Evolutionary conservation across 2,329 filamentous ascomycete species (phyloP), one percentile per base, ranked within the genome.

Genomic region (Blastomyces gilchristii): DNA sequence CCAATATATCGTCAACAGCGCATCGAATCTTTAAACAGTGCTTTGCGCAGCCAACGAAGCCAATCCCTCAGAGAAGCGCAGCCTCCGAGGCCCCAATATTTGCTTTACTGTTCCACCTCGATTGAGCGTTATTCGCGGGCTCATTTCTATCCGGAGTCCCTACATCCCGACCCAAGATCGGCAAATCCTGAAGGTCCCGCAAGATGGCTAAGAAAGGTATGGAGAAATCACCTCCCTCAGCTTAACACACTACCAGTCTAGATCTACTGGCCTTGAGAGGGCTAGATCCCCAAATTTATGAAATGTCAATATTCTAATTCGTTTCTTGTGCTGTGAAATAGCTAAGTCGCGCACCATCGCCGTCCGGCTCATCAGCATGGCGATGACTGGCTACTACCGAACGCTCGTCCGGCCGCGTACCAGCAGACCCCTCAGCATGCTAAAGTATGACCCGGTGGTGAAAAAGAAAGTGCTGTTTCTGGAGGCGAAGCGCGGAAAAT

Each of bases 391-490:
- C 72, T 99, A 91, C 83, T 99, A 93, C 83, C 92, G 93, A 77
- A 95, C 91, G 62, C 86, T 96, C 77, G 83, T 88, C 69, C 87
- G 95, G 64, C 92, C 91, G 14, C 87, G 94, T 69, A 83, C 85
- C 39, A 83, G 91, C 66, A 82, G 88, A 54, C 92, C 95, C 63
- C 84, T 99, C 78, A 95, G 91, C 80, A 94, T 99, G 91, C 81
- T 99, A 71, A 99, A 99, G 82, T 99, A 99, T 78, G 94, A 99
- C 75, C 94, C 94, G 52, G 92, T 99, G 68, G 94, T 99, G 62
- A 89, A 91, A 76, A 91, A 93, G 81, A 89, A 96, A 79, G 94
- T 99, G 41, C 83, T 99, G 39, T 99, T 99, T 78, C 84, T 97
- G 63, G 94, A 99, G 76, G 86, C 90, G 73, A 97, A 96, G 75